Evolutionary conservation across 2,329 filamentous ascomycete genomes (phyloP), one percentile per base, ranked within the genome.

Genomic region (Beauveria scarabaeidicola): DNA sequence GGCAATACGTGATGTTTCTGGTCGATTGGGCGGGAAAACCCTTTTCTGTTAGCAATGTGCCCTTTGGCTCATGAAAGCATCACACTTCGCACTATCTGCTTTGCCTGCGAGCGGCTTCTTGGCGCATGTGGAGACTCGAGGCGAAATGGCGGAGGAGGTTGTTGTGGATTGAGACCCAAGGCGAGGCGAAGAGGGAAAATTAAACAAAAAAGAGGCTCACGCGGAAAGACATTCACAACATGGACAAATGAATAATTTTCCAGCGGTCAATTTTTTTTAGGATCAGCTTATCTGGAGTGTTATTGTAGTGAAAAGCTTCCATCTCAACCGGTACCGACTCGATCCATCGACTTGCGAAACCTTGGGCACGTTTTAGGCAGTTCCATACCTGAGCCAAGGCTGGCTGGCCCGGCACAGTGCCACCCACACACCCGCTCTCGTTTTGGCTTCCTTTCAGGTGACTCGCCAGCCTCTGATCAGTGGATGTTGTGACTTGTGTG

Each of bases 331-430:
- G 43, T 36, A 11, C 41, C 41, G 40, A 29, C 54, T 57, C 46
- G 54, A 57, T 57, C 36, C 44, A 40, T 57, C 54, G 44, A 15
- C n/a, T 57, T 57, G 46, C 44, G 54, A 57, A 57, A 57, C 54
- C 54, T 57, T 57, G 54, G 54, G 54, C 54, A 57, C 54, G 54
- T 57, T 50, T 57, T 57, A 50, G 46, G 43, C 44, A 57, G 43
- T 57, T 41, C 46, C 54, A 48, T 57, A 48, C 54, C 54, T 57
- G 44, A 48, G 44, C 54, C 32, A 41, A 48, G 44, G 43, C 53
- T 44, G 44, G 43, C 53, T 44, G 43, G 43, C 53, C 32, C 19
- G 17, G 21, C 43, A 48, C 23, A 56, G 53, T 56, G 44, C 53
- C 44, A 40, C 53, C 27, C 36, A 48, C 53, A 15, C 53, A 41